Base-by-base conservation (phyloP, 305 asterid species). In the Fraxinus latifolia region DNA sequence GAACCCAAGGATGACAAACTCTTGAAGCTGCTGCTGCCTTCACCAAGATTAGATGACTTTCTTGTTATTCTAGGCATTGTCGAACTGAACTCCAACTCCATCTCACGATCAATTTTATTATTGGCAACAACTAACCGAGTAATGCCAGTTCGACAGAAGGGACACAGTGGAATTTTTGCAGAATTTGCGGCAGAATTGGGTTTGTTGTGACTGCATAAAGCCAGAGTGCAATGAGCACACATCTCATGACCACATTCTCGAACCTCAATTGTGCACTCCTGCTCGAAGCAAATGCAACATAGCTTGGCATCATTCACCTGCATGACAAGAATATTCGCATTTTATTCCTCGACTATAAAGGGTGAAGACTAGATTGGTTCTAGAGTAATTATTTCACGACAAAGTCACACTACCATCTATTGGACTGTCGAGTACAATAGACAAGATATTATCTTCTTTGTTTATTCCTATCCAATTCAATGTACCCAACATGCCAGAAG, bases 231-330 rank as follows among this genome's bases (percentile, higher is more conserved):
- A 73, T 89, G 91, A 23, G 97, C 98, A 82, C 98, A 94, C 94
- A 94, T 93, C 75, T 91, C 94, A 80, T 94, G 98, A 19, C 97
- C 90, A 75, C 98, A 94, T 50, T 81, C 79, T 81, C 86, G 93
- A 55, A 94, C 93, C 89, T 94, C 96, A 2, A 93, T 89, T 12
- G 90, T 87, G 84, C 98, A 92, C 0, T 70, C 87, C n/a, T 90
- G 93, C 83, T 93, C 97, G 7, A 93, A 93, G 92, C 97, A 94
- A 76, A 94, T 94, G 89, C 96, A 90, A 86, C 98, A 94, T 62
- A 92, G 87, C 62, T 91, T 91, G 0, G 87, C 76, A 1, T 92
- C 93, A 21, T 85, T 82, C 25, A 79, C 91, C 98, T 94, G 92
- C 31, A 67, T 7, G 23, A 44, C 12, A 78, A 68, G 11, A 33